Conservation (phyloP, 345 rosid genomes). For the Murraya paniculata region DNA sequence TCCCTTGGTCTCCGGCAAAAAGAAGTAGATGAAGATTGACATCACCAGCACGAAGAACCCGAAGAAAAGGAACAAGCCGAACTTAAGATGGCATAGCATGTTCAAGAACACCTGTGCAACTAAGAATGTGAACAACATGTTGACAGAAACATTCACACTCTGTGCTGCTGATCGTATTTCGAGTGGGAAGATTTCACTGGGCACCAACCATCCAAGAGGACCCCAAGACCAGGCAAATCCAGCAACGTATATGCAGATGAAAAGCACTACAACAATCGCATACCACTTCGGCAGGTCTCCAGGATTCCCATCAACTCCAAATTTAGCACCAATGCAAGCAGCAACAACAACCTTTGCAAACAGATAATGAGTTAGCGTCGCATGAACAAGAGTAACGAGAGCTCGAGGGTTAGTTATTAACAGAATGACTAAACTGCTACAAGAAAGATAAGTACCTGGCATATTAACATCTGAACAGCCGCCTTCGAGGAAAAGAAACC, state of each 20-base stretch:
- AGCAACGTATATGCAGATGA: conserved; percentile 76
- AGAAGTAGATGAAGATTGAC: conserved; percentile 50
- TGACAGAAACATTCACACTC: conserved; percentile 79
- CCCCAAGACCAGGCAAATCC: conserved; percentile 99
- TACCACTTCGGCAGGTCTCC: conserved; percentile 80
- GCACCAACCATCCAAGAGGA: conserved; percentile 91
- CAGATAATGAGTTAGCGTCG: background rate
- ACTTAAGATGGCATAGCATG: conserved; percentile 85
- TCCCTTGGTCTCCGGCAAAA: conserved; percentile 72
- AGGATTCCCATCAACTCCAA: conserved; percentile 61
- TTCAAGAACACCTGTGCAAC: conserved; percentile 72
- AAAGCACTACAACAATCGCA: conserved; percentile 72
- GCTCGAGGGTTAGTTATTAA: background rate
- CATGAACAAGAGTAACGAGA: background rate
- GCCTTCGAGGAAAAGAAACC: conserved; percentile 78
- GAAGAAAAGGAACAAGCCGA: conserved; percentile 65
- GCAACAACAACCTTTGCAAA: conserved; percentile 47
- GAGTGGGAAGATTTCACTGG: conserved; percentile 86
- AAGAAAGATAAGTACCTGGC: conserved; percentile 51
- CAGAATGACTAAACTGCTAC: background rate
- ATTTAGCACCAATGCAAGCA: conserved; percentile 77
- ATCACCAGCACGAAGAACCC: conserved; percentile 60
- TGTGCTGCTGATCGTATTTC: conserved; percentile 93
- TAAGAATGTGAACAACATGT: conserved; percentile 80
- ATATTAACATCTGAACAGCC: conserved; percentile 79